These are phyloP conservation scores for Copromyces sp. DNA, from an alignment of 495 filamentous ascomycete genomes.

Conservation along the genomic window DNA sequence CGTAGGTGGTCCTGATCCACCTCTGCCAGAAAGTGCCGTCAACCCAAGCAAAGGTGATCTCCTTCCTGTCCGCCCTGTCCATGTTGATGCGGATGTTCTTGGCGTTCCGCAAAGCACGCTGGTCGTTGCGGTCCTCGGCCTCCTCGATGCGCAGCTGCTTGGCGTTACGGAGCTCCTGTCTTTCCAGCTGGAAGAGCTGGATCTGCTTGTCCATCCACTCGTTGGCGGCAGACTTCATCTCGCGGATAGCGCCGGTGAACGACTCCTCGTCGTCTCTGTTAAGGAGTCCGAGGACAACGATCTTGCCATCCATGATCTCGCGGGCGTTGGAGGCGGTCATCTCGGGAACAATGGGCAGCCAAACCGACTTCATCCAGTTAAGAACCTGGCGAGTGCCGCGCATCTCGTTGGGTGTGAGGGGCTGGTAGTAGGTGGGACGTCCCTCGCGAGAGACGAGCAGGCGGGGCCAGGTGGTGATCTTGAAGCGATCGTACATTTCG, in stretches of 20 bases:
- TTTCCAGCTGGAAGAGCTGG: conserved; percentile 77
- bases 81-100: conserved; percentile 89
- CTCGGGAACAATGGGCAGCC: conserved; percentile 96
- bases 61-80: conserved; percentile 73
- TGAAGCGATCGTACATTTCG: conserved; percentile 65
- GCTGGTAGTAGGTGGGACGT: conserved; percentile 76
- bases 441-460: conserved; percentile 84
- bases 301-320: conserved; percentile 89
- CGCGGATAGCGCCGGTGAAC: conserved; percentile 66
- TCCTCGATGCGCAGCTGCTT: conserved; percentile 95
- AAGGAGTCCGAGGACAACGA: conserved; percentile 84
- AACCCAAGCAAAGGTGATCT: conserved; percentile 96
- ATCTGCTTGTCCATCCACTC: conserved; percentile 98
- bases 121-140: conserved; percentile 86
- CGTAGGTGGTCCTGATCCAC: conserved; percentile 90
- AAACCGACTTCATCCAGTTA: conserved; percentile 88
- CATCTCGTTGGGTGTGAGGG: conserved; percentile 78
- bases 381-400: conserved; percentile 72
- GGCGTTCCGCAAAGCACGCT: conserved; percentile 73
- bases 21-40: conserved; percentile 96
- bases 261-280: conserved; percentile 70
- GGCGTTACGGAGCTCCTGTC: conserved; percentile 82
- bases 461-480: conserved; percentile 91
- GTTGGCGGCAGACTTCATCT: conserved; percentile 88
- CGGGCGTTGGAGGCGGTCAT: conserved; percentile 81